Conservation (phyloP, 2,329 filamentous ascomycete genomes). For the Clonostachys solani region DNA sequence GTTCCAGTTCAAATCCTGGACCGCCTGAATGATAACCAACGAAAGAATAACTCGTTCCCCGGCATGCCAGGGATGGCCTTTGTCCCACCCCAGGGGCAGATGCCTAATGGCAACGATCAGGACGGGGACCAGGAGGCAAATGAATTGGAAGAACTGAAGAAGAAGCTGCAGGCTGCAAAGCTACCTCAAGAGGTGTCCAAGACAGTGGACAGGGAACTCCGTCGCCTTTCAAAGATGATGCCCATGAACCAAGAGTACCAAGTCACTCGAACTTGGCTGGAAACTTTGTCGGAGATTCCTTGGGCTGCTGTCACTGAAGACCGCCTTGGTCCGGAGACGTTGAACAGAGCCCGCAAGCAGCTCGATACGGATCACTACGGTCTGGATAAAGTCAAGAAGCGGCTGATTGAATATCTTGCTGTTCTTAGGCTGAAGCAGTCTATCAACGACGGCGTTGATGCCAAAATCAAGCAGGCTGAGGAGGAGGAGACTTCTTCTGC, state of each 20-base stretch:
- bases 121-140: slow-evolving; percentile 78
- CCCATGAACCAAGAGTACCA: slow-evolving; percentile 95
- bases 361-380: slow-evolving; percentile 96
- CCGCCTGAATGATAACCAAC: slow-evolving; percentile 36
- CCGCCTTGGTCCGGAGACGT: slow-evolving; percentile 74
- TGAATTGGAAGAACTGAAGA: slow-evolving; percentile 87
- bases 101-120: slow-evolving; percentile 40
- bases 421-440: slow-evolving; percentile 94
- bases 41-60: slow-evolving; percentile 19
- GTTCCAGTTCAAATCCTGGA: slow-evolving; percentile 59
- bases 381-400: slow-evolving; percentile 94
- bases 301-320: slow-evolving; percentile 86
- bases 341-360: slow-evolving; percentile 78
- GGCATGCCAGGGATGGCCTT: slow-evolving; percentile 34
- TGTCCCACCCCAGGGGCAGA: slow-evolving; percentile 21
- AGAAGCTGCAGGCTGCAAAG: slow-evolving; percentile 76
- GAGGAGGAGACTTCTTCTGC: slow-evolving; percentile 39
- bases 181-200: slow-evolving; percentile 82
- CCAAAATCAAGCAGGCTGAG: slow-evolving; percentile 67
- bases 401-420: slow-evolving; percentile 89
- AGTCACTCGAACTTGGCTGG: slow-evolving; percentile 87
- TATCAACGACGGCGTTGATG: slow-evolving; percentile 78
- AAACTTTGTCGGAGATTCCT: slow-evolving; percentile 90
- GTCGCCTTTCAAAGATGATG: slow-evolving; percentile 89
- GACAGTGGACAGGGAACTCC: slow-evolving; percentile 85